These are phyloP conservation scores for Lentithecium fluviatile DNA, from an alignment of 495 filamentous ascomycete species.

Conservation along the genomic window DNA sequence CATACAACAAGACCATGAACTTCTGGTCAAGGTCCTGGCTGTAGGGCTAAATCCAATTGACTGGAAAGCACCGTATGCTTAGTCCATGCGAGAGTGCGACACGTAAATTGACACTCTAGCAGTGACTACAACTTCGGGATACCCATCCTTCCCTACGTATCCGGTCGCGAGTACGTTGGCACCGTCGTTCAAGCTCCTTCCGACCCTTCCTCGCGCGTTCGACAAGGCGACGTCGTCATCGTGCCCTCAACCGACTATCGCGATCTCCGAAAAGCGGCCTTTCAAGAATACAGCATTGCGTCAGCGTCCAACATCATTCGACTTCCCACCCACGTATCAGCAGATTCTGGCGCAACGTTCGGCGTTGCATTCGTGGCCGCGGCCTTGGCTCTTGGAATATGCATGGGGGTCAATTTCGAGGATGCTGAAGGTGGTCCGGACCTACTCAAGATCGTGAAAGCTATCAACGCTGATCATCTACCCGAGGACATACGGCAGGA, in stretches of 20 bases:
- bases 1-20: conserved; percentile 49
- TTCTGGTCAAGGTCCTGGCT: conserved; percentile 56
- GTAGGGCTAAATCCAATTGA: conserved; percentile 72
- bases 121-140: conserved; percentile 67
- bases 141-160: conserved; percentile 63
- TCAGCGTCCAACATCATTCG: conserved; percentile 63
- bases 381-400: conserved; percentile 58
- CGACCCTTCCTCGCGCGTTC: conserved; percentile 46
- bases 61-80: conserved; percentile 66
- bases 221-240: conserved; percentile 58
- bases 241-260: conserved; percentile 70
- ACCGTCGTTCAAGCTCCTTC: conserved; percentile 53
- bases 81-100: conserved; percentile 13
- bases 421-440: conserved; percentile 52
- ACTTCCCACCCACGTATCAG: conserved; percentile 44
- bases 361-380: conserved; percentile 57
- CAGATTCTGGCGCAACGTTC: conserved; percentile 40
- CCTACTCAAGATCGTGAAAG: conserved; percentile 48
- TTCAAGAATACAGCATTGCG: conserved; percentile 65
- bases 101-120: neutral
- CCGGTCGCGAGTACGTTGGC: conserved; percentile 63
- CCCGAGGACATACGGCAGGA: conserved; percentile 8
- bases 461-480: conserved; percentile 42
- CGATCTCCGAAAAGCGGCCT: conserved; percentile 65
- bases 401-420: conserved; percentile 59